phyloP scores from a whole-genome alignment of 1,284 basidiomycete genomes.

The Boletellus deceptivus region DNA sequence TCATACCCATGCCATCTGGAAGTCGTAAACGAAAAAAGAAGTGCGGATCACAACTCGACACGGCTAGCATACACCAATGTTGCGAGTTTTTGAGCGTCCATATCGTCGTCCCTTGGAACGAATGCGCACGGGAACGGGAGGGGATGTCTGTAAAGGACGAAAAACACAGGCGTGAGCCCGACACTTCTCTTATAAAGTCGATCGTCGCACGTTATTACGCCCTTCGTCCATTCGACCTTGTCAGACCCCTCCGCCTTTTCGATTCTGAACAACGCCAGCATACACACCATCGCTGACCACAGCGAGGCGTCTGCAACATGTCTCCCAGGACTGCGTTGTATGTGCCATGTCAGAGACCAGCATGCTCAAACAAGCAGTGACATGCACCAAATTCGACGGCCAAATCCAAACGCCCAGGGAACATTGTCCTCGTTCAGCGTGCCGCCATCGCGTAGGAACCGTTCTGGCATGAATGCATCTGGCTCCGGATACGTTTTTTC shows the following conservation, averaged over 20 bases:
- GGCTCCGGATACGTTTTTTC: background rate
- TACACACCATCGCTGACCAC: constrained; percentile 25
- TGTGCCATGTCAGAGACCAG: background rate
- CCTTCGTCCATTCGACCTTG: constrained; percentile 16
- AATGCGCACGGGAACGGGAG: background rate
- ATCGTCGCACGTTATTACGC: background rate
- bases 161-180: too few species aligned
- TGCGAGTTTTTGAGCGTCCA: background rate
- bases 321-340: background rate
- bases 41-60: background rate
- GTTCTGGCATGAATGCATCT: background rate
- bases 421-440: background rate
- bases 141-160: background rate
- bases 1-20: too few species aligned
- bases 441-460: background rate
- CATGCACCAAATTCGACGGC: background rate
- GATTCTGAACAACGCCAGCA: constrained; percentile 18
- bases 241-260: constrained; percentile 14
- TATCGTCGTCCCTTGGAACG: background rate
- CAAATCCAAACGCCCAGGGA: background rate
- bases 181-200: background rate
- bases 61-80: background rate
- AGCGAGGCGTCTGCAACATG: constrained; percentile 26
- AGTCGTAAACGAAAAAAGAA: too few species aligned
- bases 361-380: too few species aligned